Conservation (phyloP, 805 yeast species). For the Tetrapisispora phaffii region DNA sequence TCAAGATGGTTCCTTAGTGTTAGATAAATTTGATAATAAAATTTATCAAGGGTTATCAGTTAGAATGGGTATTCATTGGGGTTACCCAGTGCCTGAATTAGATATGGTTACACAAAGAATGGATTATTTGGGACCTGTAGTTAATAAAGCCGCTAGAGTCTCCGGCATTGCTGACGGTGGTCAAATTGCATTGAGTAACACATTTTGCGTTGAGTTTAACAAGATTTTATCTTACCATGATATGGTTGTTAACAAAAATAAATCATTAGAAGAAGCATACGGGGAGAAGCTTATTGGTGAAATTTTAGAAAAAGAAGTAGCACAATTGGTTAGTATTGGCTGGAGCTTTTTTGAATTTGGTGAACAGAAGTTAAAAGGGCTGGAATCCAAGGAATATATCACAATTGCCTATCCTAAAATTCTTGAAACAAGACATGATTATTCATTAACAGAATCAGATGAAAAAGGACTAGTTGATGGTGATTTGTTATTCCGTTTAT, state of each 20-base stretch:
- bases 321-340: constrained; percentile 57
- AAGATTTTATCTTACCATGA: constrained; percentile 39
- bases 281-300: constrained; percentile 41
- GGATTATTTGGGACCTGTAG: constrained; percentile 99
- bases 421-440: constrained; percentile 50
- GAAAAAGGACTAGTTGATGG: constrained; percentile 22
- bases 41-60: constrained; percentile 87
- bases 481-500: constrained; percentile 40
- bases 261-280: constrained; percentile 30
- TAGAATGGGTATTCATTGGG: constrained; percentile 98
- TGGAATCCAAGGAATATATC: constrained; percentile 84
- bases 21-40: constrained; percentile 46
- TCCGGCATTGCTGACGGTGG: constrained; percentile 97
- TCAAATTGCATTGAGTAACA: constrained; percentile 81
- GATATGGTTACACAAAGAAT: constrained; percentile 92
- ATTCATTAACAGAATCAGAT: constrained; percentile 26
- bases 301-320: constrained; percentile 55
- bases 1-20: constrained; percentile 72
- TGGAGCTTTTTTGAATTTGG: constrained; percentile 64
- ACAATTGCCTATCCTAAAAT: constrained; percentile 67
- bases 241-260: constrained; percentile 20
- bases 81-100: constrained; percentile 88
- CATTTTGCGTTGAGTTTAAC: constrained; percentile 64
- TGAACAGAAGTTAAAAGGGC: constrained; percentile 82
- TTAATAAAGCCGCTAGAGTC: constrained; percentile 86